A percentile compares a stretch with the other conserved stretches of the same genome.
These are phyloP conservation scores for Trypanosoma boissoni DNA, from an alignment of 208 protist species.

Conservation along the genomic window DNA sequence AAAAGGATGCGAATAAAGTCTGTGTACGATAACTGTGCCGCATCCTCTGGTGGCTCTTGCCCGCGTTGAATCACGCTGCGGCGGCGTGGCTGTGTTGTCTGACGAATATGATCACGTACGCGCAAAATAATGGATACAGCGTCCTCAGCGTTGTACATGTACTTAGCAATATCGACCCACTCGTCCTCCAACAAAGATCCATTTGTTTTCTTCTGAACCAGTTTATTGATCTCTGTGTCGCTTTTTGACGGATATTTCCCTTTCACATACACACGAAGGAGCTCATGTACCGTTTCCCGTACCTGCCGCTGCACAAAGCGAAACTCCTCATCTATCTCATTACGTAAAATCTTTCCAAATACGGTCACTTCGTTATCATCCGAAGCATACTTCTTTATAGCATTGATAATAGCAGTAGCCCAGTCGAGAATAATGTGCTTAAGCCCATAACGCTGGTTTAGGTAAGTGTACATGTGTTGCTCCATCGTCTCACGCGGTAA, in stretches of 20 bases:
- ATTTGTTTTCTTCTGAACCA: constrained; percentile 51
- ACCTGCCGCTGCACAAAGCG: constrained; percentile 85
- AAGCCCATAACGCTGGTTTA: constrained; percentile 90
- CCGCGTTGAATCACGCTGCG: constrained; percentile 18
- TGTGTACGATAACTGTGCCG: constrained; percentile 43
- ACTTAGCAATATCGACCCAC: constrained; percentile 82
- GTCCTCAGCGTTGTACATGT: constrained; percentile 88
- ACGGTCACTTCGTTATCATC: constrained; percentile 89
- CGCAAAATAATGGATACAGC: constrained; percentile 55
- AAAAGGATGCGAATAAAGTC: constrained; percentile 79
- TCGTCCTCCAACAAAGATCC: constrained; percentile 63
- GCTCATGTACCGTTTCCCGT: constrained; percentile 75
- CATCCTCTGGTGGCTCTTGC: constrained; percentile 13
- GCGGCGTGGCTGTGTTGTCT: constrained; percentile 25
- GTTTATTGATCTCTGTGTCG: constrained; percentile 44
- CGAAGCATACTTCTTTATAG: constrained; percentile 56
- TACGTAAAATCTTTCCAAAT: constrained; percentile 88
- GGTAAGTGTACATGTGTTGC: constrained; percentile 92
- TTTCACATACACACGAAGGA: constrained; percentile 70
- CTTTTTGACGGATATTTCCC: constrained; percentile 42
- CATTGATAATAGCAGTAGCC: constrained; percentile 67
- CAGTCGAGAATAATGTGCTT: constrained; percentile 83
- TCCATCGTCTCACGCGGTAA: constrained; percentile 91
- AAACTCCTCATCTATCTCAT: constrained; percentile 93
- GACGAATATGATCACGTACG: constrained; percentile 52